phyloP scores from a whole-genome alignment of 345 rosid species.

The Alliaria petiolata region DNA sequence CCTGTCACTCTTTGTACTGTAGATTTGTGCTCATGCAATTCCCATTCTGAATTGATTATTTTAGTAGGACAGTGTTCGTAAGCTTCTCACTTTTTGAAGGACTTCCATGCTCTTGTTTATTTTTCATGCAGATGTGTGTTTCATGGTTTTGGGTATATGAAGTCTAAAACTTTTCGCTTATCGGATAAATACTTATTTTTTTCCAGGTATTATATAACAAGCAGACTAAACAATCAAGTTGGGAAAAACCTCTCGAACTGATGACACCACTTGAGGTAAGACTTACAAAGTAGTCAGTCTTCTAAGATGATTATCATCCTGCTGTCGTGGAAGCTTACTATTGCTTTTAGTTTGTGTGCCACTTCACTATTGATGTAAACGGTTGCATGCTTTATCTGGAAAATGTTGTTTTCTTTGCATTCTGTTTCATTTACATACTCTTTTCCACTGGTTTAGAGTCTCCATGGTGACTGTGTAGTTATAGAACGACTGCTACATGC shows the following conservation, averaged over 20 bases:
- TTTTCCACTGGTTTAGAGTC: constrained; percentile 43
- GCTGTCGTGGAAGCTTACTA: no score
- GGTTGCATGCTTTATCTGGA: not conserved
- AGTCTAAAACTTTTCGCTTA: not conserved
- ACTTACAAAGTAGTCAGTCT: no score
- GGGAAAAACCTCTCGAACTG: constrained; percentile 96
- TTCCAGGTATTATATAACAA: constrained; percentile 88
- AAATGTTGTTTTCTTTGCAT: constrained; percentile 28
- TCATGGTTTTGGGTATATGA: not conserved
- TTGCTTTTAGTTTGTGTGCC: no score
- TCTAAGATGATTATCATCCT: no score
- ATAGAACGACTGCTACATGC: constrained; percentile 33
- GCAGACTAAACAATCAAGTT: constrained; percentile 89
- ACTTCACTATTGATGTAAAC: not conserved
- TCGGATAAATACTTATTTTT: constrained; percentile 4
- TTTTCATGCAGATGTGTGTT: not conserved
- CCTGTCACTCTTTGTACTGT: not conserved
- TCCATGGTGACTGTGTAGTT: constrained; percentile 49
- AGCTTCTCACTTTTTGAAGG: not conserved
- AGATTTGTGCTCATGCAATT: not conserved
- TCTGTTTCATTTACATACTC: constrained; percentile 41
- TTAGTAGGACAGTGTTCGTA: not conserved
- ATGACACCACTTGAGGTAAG: constrained; percentile 98
- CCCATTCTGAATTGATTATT: not conserved
- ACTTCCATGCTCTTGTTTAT: not conserved